These are phyloP conservation scores for Leccinum subrobustum DNA, from an alignment of 1,284 basidiomycete species.

Conservation along the genomic window DNA sequence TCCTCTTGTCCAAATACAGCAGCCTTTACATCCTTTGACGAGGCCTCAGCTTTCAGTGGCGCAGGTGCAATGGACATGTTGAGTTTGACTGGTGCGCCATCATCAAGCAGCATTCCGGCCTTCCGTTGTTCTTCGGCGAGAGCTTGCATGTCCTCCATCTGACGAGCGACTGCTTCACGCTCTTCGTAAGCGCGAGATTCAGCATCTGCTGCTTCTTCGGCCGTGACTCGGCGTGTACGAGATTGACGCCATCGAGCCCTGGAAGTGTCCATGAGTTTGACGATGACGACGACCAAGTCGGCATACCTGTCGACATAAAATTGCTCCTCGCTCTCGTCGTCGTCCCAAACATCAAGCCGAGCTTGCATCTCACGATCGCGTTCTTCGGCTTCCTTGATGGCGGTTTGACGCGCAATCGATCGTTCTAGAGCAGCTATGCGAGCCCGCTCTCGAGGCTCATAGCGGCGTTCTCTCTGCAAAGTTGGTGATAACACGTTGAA, in stretches of 20 bases:
- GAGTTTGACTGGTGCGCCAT: conserved; percentile 83
- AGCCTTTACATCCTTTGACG: conserved; percentile 48
- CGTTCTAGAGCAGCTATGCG: conserved; percentile 76
- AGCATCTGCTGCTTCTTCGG: conserved; percentile 81
- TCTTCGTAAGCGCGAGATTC: conserved; percentile 80
- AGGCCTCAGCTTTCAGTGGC: conserved; percentile 46
- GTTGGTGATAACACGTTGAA: background rate
- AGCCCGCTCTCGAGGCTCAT: conserved; percentile 59
- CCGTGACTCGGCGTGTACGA: conserved; percentile 61
- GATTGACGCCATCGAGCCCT: conserved; percentile 75
- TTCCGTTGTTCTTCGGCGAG: conserved; percentile 85
- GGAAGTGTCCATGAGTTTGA: background rate
- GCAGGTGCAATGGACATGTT: conserved; percentile 64
- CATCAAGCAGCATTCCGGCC: conserved; percentile 85
- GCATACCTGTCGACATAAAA: conserved; percentile 83
- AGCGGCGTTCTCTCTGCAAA: conserved; percentile 63
- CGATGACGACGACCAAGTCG: background rate
- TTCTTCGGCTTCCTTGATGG: conserved; percentile 73
- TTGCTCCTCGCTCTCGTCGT: conserved; percentile 84
- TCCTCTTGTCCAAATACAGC: conserved; percentile 74
- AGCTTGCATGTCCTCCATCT: conserved; percentile 90
- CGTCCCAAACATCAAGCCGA: conserved; percentile 82
- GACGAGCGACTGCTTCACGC: conserved; percentile 79
- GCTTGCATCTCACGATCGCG: conserved; percentile 73
- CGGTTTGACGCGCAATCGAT: conserved; percentile 67